These are phyloP conservation scores for Penicillium chermesinum DNA, from an alignment of 495 filamentous ascomycete genomes.

Conservation along the genomic window DNA sequence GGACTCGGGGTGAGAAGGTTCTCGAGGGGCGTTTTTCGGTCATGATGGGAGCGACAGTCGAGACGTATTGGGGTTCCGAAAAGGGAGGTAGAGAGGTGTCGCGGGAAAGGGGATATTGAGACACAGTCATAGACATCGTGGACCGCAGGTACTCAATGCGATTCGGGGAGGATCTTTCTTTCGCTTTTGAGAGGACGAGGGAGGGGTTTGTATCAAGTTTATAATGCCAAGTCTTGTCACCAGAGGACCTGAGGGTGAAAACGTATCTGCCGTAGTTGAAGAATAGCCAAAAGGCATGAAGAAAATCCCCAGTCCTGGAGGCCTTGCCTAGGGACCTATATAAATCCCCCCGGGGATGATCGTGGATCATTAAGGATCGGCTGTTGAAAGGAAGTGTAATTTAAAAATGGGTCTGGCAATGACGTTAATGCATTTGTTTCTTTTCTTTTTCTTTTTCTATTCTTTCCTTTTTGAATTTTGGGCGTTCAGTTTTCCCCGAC, in stretches of 20 bases:
- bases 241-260: background rate
- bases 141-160: background rate
- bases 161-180: background rate
- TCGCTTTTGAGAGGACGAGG: background rate
- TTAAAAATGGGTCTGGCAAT: constrained; percentile 5
- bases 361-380: constrained; percentile 8
- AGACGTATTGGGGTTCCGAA: constrained; percentile 1
- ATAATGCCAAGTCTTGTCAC: background rate
- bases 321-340: background rate
- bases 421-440: background rate
- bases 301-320: background rate
- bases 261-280: too few species aligned
- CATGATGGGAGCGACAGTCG: background rate
- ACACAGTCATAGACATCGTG: constrained; percentile 8
- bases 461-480: too few species aligned
- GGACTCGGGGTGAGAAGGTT: background rate
- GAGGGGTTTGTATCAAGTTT: background rate
- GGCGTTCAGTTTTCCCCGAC: too few species aligned
- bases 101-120: constrained; percentile 3
- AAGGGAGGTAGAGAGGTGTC: constrained; percentile 1
- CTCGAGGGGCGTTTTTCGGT: background rate
- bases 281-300: background rate
- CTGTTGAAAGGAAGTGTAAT: constrained; percentile 6
- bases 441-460: background rate
- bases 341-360: constrained; percentile 1